A percentile compares a stretch with the other conserved stretches of the same genome.
Conservation (phyloP, 257 asterid genomes). For the Euphrasia confusa region DNA sequence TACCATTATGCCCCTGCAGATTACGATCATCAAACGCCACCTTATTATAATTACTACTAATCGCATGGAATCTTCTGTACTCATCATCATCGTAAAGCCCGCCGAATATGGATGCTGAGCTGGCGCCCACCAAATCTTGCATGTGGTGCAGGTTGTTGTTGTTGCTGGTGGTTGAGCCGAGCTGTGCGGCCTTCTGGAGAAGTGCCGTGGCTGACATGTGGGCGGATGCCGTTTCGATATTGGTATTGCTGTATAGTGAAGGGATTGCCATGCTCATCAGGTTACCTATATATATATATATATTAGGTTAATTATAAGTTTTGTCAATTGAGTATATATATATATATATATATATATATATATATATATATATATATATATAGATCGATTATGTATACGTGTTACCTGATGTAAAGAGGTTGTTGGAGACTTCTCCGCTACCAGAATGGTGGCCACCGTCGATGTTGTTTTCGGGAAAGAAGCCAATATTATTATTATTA, state of each 20-base stretch:
- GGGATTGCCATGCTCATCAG: constrained; percentile 51
- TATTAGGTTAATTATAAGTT: too few species aligned
- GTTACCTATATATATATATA: constrained; percentile 31
- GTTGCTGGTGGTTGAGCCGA: constrained; percentile 50
- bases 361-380: constrained; percentile 13
- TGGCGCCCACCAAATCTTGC: constrained; percentile 34
- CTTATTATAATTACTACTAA: too few species aligned
- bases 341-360: too few species aligned
- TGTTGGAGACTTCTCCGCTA: constrained; percentile 34
- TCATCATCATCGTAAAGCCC: constrained; percentile 17
- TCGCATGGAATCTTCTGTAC: constrained; percentile 28
- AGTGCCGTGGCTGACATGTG: constrained; percentile 84
- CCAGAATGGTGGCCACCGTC: too few species aligned
- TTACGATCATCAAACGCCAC: not conserved
- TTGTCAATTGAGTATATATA: too few species aligned
- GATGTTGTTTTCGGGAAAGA: constrained; percentile 36
- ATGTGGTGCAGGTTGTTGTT: constrained; percentile 29
- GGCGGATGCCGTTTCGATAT: constrained; percentile 23
- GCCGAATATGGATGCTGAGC: constrained; percentile 33
- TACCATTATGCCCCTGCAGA: not conserved
- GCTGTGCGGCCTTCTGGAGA: constrained; percentile 71
- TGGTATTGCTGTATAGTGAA: constrained; percentile 46
- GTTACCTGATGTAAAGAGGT: constrained; percentile 34
- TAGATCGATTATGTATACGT: too few species aligned
- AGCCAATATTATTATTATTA: too few species aligned